Conservation (phyloP, 179 eudicot species). For the Corrigiola litoralis region DNA sequence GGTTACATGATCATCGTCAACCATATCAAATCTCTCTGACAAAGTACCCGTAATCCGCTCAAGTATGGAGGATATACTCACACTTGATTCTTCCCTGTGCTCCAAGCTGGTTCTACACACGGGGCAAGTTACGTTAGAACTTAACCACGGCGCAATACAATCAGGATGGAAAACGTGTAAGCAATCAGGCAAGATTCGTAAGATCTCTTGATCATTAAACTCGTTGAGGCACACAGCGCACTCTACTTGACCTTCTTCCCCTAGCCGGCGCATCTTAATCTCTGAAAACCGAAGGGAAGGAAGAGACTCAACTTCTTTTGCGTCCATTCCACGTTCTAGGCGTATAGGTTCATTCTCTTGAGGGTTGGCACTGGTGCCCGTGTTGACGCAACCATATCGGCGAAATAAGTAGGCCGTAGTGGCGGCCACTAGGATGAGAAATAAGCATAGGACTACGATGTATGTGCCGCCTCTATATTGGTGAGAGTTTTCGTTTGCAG, state of each 20-base stretch:
- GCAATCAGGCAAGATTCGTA: constrained; percentile 43
- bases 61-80: constrained; percentile 10
- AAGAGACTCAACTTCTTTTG: constrained; percentile 25
- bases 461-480: not conserved
- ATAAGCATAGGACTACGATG: constrained; percentile 11
- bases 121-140: constrained; percentile 44
- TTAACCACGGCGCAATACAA: constrained; percentile 46
- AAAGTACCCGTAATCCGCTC: not conserved
- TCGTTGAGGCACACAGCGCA: constrained; percentile 51
- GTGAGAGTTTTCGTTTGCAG: not conserved
- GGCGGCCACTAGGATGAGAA: not conserved
- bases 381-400: not conserved
- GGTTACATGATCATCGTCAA: not conserved
- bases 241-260: constrained; percentile 20
- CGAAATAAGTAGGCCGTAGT: not conserved
- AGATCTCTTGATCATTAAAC: constrained; percentile 35
- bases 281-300: constrained; percentile 40
- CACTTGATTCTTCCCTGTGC: constrained; percentile 18
- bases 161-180: constrained; percentile 46
- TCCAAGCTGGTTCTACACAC: constrained; percentile 40
- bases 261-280: constrained; percentile 30
- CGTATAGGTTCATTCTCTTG: too few species aligned
- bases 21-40: constrained; percentile 10
- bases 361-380: not conserved
- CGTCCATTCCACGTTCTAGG: constrained; percentile 32